Conservation (phyloP, 2,329 filamentous ascomycete genomes). For the Sporothrix inflata region DNA sequence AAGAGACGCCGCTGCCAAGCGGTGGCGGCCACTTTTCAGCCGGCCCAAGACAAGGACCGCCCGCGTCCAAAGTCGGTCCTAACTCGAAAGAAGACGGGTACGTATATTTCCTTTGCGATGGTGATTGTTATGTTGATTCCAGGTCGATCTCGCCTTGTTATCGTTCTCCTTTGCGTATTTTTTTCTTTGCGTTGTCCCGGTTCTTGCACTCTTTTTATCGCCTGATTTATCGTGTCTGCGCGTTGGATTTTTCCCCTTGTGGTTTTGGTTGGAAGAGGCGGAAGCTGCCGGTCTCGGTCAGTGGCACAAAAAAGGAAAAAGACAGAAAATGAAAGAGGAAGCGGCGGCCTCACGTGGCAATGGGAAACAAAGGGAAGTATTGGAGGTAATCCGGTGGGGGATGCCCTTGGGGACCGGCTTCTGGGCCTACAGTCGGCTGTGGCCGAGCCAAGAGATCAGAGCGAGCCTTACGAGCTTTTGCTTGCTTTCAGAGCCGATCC, state of each 20-base stretch:
- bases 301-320: neutral
- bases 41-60: neutral
- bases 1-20: slow-evolving; percentile 40
- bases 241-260: neutral
- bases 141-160: neutral
- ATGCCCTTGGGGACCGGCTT: neutral
- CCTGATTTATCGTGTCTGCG: neutral
- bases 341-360: neutral
- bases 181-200: neutral
- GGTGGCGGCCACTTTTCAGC: slow-evolving; percentile 3
- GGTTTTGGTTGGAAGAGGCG: neutral
- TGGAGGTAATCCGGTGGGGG: neutral
- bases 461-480: neutral
- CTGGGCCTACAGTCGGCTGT: neutral
- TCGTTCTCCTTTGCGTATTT: neutral
- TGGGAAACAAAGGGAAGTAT: slow-evolving; percentile 16
- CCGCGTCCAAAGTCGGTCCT: slow-evolving; percentile 51
- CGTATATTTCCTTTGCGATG: slow-evolving; percentile 48
- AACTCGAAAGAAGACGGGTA: slow-evolving; percentile 92
- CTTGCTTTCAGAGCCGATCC: neutral
- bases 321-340: too few relatives aligned
- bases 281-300: neutral
- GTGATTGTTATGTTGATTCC: neutral
- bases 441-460: neutral
- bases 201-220: neutral